Evolutionary conservation across 306 rosid genomes (phyloP).

Genomic region (Albizia julibrissin): DNA sequence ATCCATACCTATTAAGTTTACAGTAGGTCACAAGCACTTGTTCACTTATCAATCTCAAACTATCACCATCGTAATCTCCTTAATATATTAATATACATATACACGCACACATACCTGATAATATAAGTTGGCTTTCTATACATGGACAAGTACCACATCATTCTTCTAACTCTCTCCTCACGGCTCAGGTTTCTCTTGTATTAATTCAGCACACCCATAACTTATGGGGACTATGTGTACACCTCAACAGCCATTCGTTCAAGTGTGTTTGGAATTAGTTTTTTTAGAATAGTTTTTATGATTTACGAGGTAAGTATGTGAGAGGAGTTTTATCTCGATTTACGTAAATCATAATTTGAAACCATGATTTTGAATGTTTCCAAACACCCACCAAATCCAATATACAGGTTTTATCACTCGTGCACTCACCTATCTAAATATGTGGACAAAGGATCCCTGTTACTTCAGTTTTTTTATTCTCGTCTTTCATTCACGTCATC

Average conservation of each 20-base stretch:
- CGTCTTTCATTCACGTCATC: not conserved
- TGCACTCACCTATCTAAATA: too few species aligned
- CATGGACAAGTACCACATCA: not conserved
- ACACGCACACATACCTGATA: not conserved
- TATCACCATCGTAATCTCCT: not conserved
- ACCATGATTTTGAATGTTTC: too few species aligned
- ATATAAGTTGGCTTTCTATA: not conserved
- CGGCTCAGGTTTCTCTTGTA: not conserved
- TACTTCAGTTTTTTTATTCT: not conserved
- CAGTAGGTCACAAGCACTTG: not conserved
- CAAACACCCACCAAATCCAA: too few species aligned
- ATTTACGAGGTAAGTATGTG: too few species aligned
- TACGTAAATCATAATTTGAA: too few species aligned
- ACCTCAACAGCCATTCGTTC: not conserved
- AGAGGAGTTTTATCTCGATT: too few species aligned
- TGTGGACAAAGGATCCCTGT: not conserved
- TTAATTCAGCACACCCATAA: not conserved
- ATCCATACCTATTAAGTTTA: too few species aligned
- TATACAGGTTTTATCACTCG: too few species aligned
- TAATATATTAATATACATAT: not conserved
- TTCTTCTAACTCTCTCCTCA: not conserved
- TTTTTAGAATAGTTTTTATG: too few species aligned
- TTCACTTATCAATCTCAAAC: not conserved
- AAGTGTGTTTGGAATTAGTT: too few species aligned
- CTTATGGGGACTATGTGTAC: not conserved